Evolutionary conservation across 495 filamentous ascomycete species (phyloP), one percentile per base, ranked within the genome.

Genomic region (Zalerion maritima): DNA sequence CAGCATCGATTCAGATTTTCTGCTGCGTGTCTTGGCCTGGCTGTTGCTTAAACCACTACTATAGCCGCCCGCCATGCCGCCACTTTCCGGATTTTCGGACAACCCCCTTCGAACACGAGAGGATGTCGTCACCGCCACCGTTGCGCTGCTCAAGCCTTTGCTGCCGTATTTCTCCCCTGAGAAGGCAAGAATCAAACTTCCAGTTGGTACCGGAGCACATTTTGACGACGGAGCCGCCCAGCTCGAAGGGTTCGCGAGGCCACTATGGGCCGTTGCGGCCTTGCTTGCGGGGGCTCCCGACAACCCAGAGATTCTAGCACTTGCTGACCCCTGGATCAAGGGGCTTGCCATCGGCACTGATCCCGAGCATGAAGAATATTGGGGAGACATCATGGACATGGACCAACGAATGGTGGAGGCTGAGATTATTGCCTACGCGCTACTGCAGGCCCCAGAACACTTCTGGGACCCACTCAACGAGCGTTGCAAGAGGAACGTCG

Each of bases 381-480:
- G 69, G 67, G 69, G 69, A 3, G 47, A 62, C 14, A 57, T 69
- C 29, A 52, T 62, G 30, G 62, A 69, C 40, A 36, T 54, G n/a
- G 69, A 75, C 30, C 69, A 73, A 46, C 52, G 71, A 5, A 73
- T 73, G 66, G 71, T 73, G 13, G 71, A 73, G 38, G 67, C 69
- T 49, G 68, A 64, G 40, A 64, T 67, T 4, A 64, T 75, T 32
- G 67, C 66, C 2, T 56, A 42, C 29, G 38, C 41, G 1, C 35
- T 54, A 6, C 42, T 45, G 6, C 37, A 29, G 4, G 37, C 34
- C 0, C 41, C 41, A 0, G 25, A 42, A 19, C 47, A 62, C 26
- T 63, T 75, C 32, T 75, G 65, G 66, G 54, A 61, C 20, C 63
- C 64, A 2, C 52, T 74, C 41, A 55, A 46, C 2, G 42, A 52